Conservation (phyloP, 495 filamentous ascomycete species). For the Immersiella caudata region DNA sequence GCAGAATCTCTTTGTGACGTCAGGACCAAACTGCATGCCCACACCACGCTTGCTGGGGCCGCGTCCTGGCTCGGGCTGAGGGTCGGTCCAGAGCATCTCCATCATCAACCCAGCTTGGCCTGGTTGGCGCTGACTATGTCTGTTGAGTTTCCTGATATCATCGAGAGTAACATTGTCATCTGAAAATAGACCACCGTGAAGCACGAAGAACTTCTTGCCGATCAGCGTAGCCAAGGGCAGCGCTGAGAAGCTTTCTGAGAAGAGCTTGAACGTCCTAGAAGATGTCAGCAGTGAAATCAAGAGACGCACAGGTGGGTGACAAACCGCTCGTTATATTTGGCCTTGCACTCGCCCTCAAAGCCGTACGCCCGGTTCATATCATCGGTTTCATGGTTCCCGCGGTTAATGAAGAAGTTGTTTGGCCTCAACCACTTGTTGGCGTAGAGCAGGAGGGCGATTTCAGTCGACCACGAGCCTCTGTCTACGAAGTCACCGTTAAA, state of each 20-base stretch:
- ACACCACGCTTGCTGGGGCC: constrained; percentile 97
- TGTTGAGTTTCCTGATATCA: constrained; percentile 88
- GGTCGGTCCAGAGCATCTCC: constrained; percentile 99
- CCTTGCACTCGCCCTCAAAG: constrained; percentile 97
- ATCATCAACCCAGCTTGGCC: constrained; percentile 97
- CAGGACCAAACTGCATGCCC: constrained; percentile 93
- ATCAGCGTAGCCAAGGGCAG: constrained; percentile 91
- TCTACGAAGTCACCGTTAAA: constrained; percentile 99
- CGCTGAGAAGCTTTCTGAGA: constrained; percentile 97
- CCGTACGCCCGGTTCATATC: constrained; percentile 99
- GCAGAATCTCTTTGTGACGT: constrained; percentile 96
- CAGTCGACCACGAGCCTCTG: constrained; percentile 94
- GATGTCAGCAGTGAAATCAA: constrained; percentile 26
- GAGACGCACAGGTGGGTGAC: background rate
- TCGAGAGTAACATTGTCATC: constrained; percentile 92
- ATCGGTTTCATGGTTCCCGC: constrained; percentile 98
- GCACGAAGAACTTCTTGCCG: constrained; percentile 85
- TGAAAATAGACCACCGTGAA: constrained; percentile 96
- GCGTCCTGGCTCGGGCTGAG: constrained; percentile 79
- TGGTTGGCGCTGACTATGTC: constrained; percentile 92
- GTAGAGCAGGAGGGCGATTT: constrained; percentile 91
- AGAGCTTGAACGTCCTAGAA: constrained; percentile 80
- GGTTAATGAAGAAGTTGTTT: constrained; percentile 88
- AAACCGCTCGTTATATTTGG: constrained; percentile 89
- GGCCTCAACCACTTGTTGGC: constrained; percentile 96